These are phyloP conservation scores for Clarireedia paspali DNA, from an alignment of 2,329 filamentous ascomycete genomes.

Conservation along the genomic window DNA sequence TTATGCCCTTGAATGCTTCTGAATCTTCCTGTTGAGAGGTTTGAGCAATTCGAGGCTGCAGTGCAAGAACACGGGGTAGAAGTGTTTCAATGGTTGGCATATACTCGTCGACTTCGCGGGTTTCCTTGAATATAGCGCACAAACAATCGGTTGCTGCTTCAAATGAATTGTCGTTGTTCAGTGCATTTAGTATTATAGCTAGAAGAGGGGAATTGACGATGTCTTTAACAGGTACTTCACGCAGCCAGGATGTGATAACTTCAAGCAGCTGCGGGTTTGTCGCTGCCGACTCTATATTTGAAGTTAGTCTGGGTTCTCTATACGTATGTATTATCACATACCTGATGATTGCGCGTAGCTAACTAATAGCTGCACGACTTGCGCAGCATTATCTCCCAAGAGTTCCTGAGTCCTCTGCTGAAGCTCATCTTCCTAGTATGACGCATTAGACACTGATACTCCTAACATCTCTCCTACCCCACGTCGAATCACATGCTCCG, in stretches of 20 bases:
- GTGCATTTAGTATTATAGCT: constrained; percentile 68
- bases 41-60: constrained; percentile 69
- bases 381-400: constrained; percentile 79
- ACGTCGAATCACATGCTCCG: constrained; percentile 29
- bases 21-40: constrained; percentile 73
- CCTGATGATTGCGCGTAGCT: constrained; percentile 89
- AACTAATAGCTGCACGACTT: constrained; percentile 79
- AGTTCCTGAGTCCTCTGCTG: constrained; percentile 77
- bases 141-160: constrained; percentile 88
- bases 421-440: constrained; percentile 87
- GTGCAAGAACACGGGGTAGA: constrained; percentile 69
- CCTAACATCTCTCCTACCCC: constrained; percentile 29
- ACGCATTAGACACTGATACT: constrained; percentile 40
- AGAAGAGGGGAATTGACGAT: constrained; percentile 83
- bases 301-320: constrained; percentile 19
- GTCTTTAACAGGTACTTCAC: constrained; percentile 78
- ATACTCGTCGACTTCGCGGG: constrained; percentile 86
- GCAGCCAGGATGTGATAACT: constrained; percentile 93
- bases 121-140: constrained; percentile 86
- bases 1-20: constrained; percentile 81
- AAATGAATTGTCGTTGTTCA: constrained; percentile 70
- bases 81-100: constrained; percentile 73
- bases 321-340: constrained; percentile 38
- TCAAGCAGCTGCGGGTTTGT: constrained; percentile 87
- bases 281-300: constrained; percentile 56